Base-by-base conservation (phyloP, 805 yeast genomes). In the Metschnikowia kofuensis region DNA sequence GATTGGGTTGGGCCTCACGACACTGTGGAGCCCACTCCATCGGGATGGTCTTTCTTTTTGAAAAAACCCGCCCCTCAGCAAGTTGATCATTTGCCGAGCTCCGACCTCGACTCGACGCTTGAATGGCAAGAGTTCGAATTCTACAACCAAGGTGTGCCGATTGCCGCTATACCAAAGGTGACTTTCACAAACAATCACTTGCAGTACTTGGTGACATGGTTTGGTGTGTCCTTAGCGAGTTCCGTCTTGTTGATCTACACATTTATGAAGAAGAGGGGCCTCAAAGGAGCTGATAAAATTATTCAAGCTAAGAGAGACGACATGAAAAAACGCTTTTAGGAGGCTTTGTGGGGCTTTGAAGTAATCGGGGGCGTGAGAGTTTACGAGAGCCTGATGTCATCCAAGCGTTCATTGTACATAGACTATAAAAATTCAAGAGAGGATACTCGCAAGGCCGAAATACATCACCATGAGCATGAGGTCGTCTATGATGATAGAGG, bases 171-270 rank as follows among this genome's bases (percentile, higher is more conserved):
- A 8, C 91, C 97, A n/a, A 82, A 81, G 57, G 80, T 92, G 32
- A 91, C 84, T 56, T 78, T 89, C 62, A 83, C 86, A 52, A 94
- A 94, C 65, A 89, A 90, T 62, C 99, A 94, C 63, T 69, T 91
- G 65, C 96, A 92, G 65, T 94, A 94, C 65, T 70, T 94, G 61
- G 82, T 89, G 16, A 94, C 99, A 0, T 94, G 99, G 99, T 92
- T 88, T 65, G 96, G 97, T 0, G 77, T 92, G 38, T 82, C 90
- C 1, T 59, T 87, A 37, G 79, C 88, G 35, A 85, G 96, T 35
- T 59, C 90, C 0, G 80, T 85, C 32, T 78, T 89, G 67, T 75
- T 94, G 49, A 39, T 61, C 12, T 73, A 67, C 53, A 56, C 60
- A 15, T 56, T 69, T 44, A 52, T 59, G 59, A 73, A 69, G 52